Evolutionary conservation across 768 basidiomycete genomes (phyloP), one percentile per base, ranked within the genome.

Genomic region (Hericium coralloides): DNA sequence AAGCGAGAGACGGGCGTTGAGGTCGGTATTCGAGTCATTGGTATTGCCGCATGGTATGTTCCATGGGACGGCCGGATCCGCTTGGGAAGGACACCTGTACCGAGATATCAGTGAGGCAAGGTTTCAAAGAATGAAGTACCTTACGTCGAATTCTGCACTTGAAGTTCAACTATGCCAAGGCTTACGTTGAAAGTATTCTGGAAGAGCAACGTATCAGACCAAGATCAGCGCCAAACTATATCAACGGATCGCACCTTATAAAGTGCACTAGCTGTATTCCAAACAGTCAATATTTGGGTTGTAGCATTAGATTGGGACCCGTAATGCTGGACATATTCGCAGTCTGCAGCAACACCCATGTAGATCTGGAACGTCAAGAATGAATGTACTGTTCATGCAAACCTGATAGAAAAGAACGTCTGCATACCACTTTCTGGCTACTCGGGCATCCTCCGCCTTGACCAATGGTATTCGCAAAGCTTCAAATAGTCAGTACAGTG

Each of bases 311-410:
- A 73, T 61, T 79, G 73, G 2, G 79, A 77, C 31, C 82, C 84
- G 64, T 89, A 89, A 58, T 76, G 76, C 31, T 71, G 63, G 12
- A 84, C 82, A 66, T 92, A 94, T 59, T 79, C 80, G 70, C 92
- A 94, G 67, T 94, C 92, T 5, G 91, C 86, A 0, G 92, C 92
- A 55, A 92, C 87, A 23, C 92, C 92, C 82, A 93, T 85, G 67
- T 86, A 92, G 23, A 82, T 63, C 80, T 82, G 7, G 10, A 31
- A 31, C 8, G 8, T 31, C 31, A 31, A 31, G 0, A 9, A 31
- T 31, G 8, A 31, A 49, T 47, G 47, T 25, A 17, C 4, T 55
- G n/a, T 12, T 23, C 6, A 48, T 23, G 49, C 52, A 52, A 41
- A 22, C 22, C 12, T 23, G 4, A 8, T 15, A 8, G 26, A 47